Evolutionary conservation across 768 basidiomycete species (phyloP).

Genomic region (Megacollybia marginata): DNA sequence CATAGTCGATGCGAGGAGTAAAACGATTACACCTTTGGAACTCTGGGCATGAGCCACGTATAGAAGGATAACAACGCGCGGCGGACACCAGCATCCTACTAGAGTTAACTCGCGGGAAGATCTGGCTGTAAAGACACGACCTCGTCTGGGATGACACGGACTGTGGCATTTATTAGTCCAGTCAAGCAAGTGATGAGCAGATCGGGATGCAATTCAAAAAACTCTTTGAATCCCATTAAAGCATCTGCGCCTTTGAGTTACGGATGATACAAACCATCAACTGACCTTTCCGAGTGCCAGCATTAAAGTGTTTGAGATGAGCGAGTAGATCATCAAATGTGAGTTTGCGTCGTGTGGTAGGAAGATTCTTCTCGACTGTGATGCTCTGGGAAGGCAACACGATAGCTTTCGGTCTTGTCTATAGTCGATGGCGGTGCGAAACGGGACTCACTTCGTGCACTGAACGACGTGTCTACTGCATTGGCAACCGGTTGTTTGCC

Average conservation of each 20-base stretch:
- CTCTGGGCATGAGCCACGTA: conserved; percentile 61
- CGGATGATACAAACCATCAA: background rate
- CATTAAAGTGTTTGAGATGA: conserved; percentile 80
- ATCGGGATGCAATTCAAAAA: conserved; percentile 56
- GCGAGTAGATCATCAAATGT: conserved; percentile 70
- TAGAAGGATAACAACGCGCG: conserved; percentile 65
- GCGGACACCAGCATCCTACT: conserved; percentile 73
- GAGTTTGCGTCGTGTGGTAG: conserved; percentile 71
- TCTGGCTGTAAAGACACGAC: conserved; percentile 29
- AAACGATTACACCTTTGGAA: conserved; percentile 41
- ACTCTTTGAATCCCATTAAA: conserved; percentile 61
- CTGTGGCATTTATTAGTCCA: conserved; percentile 48
- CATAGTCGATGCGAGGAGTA: background rate
- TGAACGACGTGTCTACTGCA: conserved; percentile 93
- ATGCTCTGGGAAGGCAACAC: conserved; percentile 84
- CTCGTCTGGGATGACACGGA: conserved; percentile 77
- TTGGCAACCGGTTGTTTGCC: conserved; percentile 79
- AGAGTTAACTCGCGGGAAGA: conserved; percentile 2
- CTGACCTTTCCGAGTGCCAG: conserved; percentile 66
- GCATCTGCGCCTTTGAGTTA: conserved; percentile 43
- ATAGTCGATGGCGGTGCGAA: conserved; percentile 8
- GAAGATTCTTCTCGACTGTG: conserved; percentile 44
- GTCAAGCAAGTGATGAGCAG: conserved; percentile 47
- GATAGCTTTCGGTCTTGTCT: conserved; percentile 54
- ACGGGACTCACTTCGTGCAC: conserved; percentile 72